phyloP scores from a whole-genome alignment of 805 yeast genomes.

The Ogataea nonfermentans region DNA sequence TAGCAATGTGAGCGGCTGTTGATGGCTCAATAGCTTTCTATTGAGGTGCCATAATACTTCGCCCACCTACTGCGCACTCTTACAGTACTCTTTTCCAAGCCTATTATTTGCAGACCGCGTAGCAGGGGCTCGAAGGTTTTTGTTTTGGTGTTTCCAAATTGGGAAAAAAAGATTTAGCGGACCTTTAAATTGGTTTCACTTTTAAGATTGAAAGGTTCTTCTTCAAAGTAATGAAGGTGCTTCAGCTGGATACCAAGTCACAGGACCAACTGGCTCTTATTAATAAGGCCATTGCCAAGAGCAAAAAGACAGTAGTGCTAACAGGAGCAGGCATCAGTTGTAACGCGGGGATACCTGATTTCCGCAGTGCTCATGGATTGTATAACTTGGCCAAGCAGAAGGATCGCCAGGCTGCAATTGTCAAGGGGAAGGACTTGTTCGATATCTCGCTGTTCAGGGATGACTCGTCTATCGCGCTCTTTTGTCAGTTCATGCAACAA shows the following conservation, averaged over 20 bases:
- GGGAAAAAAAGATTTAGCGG: slow-evolving; percentile 12
- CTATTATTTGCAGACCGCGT: slow-evolving; percentile 1
- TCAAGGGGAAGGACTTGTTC: slow-evolving; percentile 87
- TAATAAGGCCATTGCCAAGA: slow-evolving; percentile 41
- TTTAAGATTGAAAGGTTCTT: slow-evolving; percentile 4
- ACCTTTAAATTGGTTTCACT: slow-evolving; percentile 7
- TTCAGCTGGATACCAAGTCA: slow-evolving; percentile 18
- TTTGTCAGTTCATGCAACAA: slow-evolving; percentile 86
- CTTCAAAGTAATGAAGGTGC: slow-evolving; percentile 21
- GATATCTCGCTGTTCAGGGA: slow-evolving; percentile 80
- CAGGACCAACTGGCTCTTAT: slow-evolving; percentile 32
- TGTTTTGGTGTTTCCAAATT: slow-evolving; percentile 17
- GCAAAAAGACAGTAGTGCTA: slow-evolving; percentile 59
- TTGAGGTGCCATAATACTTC: no score
- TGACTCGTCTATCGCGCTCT: slow-evolving; percentile 61
- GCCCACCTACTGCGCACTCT: no score
- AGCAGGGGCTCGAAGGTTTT: slow-evolving; percentile 7
- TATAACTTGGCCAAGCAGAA: slow-evolving; percentile 64
- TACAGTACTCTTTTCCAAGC: no score
- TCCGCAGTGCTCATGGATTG: slow-evolving; percentile 79
- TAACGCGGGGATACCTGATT: slow-evolving; percentile 96
- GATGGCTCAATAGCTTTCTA: no score
- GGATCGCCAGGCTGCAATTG: slow-evolving; percentile 47
- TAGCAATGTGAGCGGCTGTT: no score
- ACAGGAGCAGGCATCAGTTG: slow-evolving; percentile 98